Conservation (phyloP, 345 rosid genomes). For the Populus pruinosa region DNA sequence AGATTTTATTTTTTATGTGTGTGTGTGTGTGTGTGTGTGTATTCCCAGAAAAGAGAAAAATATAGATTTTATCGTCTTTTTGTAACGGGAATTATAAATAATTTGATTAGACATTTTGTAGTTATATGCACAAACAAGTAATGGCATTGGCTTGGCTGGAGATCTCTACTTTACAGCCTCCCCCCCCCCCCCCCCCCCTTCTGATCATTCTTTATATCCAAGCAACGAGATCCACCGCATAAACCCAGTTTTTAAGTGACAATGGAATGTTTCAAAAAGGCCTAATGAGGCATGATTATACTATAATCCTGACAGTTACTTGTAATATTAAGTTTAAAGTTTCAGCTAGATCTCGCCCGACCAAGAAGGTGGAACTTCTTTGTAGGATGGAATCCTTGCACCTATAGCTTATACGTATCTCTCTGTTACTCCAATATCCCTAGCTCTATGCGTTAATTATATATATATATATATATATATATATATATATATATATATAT, state of each 20-base stretch:
- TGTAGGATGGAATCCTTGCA: conserved; percentile 62
- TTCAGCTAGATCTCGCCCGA: neutral
- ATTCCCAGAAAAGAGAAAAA: no score
- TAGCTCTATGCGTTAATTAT: neutral
- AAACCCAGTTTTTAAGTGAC: neutral
- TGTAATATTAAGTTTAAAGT: conserved; percentile 8
- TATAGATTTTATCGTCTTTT: no score
- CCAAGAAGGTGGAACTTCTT: conserved; percentile 34
- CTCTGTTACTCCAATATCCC: conserved; percentile 26
- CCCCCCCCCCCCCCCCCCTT: no score
- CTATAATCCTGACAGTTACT: neutral
- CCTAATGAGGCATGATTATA: neutral
- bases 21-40: no score
- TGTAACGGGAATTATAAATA: no score
- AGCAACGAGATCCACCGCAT: conserved; percentile 11
- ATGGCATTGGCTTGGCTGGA: neutral
- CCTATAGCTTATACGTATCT: conserved; percentile 63
- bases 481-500: no score
- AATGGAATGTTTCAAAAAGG: neutral
- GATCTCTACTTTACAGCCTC: neutral
- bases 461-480: no score
- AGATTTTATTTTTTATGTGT: no score
- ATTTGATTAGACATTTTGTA: neutral
- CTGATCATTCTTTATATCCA: conserved; percentile 18
- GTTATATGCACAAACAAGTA: neutral